Evolutionary conservation across 208 protist genomes (phyloP), one percentile per base, ranked within the genome.

Genomic region (Lotmaria passim): DNA sequence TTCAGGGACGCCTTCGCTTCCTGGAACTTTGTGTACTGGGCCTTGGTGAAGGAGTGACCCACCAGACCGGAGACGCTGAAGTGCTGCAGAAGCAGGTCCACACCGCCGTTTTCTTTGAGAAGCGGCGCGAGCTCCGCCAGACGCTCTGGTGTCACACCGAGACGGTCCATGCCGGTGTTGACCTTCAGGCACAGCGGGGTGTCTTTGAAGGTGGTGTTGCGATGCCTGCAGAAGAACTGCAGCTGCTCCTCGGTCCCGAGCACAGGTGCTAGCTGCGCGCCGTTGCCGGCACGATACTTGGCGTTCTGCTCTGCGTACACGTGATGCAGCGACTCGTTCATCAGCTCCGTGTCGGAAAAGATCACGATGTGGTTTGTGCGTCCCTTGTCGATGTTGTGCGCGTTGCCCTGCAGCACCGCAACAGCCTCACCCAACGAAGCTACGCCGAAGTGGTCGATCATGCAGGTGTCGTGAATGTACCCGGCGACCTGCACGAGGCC

Each of bases 101-200:
- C 80, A 5, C 73, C 76, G 30, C 83, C 80, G 47, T 61, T 75
- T 48, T 78, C 59, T 36, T 72, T 79, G 19, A 89, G 71, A 28
- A 82, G 23, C 36, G 83, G 74, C 10, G 71, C 52, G 23, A 79
- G 41, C 44, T 70, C 73, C 46, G 62, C 36, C 8, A 89, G 48
- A 21, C 79, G 73, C 44, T 80, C 71, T 36, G 68, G 66, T 15
- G 57, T 68, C 19, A 86, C 55, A n/a, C 77, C 80, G 26, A 89
- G 75, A 19, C 80, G 76, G 46, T 83, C 77, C 78, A 89, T 89
- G 21, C 83, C 72, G 21, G 80, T 86, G 71, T 84, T 86, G 4
- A 86, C 38, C 58, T 86, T 89, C 31, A 86, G 41, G 41, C 66
- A 84, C 59, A 89, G 63, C 23, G 81, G 78, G 0, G 78, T 80